A percentile compares a stretch with the other conserved stretches of the same genome.
Conservation (phyloP, 331 rosid genomes). For the Arachis monticola region DNA sequence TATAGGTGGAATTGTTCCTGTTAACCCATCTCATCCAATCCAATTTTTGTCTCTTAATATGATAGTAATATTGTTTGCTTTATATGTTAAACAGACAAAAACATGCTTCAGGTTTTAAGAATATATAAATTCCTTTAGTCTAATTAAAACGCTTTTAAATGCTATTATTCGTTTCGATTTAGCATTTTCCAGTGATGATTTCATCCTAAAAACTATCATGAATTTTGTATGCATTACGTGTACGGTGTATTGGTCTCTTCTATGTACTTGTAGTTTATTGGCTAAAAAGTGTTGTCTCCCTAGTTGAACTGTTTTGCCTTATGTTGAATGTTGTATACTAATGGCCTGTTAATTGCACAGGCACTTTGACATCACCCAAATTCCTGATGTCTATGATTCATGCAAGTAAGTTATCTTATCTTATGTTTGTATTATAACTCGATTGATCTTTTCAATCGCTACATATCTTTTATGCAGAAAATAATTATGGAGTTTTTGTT, state of each 20-base stretch:
- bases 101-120: neutral
- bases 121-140: slow-evolving; percentile 25
- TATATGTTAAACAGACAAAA: slow-evolving; percentile 25
- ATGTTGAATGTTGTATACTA: neutral
- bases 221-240: neutral
- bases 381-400: slow-evolving; percentile 95
- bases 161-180: slow-evolving; percentile 15
- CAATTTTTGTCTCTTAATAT: neutral
- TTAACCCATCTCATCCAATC: slow-evolving; percentile 3
- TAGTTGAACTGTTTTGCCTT: no score
- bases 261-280: neutral
- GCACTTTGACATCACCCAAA: slow-evolving; percentile 89
- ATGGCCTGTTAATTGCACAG: slow-evolving; percentile 63
- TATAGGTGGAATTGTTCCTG: neutral
- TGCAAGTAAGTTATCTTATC: slow-evolving; percentile 93
- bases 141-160: slow-evolving; percentile 19
- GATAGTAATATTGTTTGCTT: slow-evolving; percentile 23
- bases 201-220: slow-evolving; percentile 11
- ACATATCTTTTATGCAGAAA: neutral
- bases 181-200: slow-evolving; percentile 10
- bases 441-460: slow-evolving; percentile 4
- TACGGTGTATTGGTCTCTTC: no score
- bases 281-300: no score
- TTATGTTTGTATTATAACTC: slow-evolving; percentile 14
- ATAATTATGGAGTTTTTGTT: neutral